Base-by-base conservation (phyloP, 169 alveolate species). In the Eimeria tenella region DNA sequence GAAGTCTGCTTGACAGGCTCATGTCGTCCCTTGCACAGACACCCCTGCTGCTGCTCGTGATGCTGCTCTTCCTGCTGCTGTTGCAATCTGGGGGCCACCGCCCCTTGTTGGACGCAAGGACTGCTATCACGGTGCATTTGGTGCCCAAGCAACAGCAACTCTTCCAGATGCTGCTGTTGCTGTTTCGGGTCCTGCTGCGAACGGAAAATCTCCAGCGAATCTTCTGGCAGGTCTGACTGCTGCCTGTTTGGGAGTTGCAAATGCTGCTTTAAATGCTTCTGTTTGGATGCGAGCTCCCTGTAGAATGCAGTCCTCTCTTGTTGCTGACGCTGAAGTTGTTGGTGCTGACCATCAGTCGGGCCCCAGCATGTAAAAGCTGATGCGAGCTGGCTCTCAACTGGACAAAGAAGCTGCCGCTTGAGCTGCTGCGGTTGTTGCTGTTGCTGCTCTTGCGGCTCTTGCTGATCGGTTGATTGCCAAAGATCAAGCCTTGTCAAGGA, bases 161-260 rank as follows among this genome's bases (percentile, higher is more conserved):
- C 23, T n/a, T 75, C 68, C 65, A 75, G 89, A 56, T 81, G 89
- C 74, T 81, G 89, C 71, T 53, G 88, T 53, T 81, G 89, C 74
- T 74, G 86, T 60, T 31, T 56, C 58, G 8, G 89, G 6, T 23
- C 73, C 65, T 49, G 86, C 58, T 71, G 58, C 42, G 11, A 55
- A 15, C 75, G 75, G 42, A 31, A 31, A 31, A 31, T 31, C 13
- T 71, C 81, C 50, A 11, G n/a, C 68, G 86, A 52, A 11, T 53
- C 63, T 15, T 55, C 56, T 53, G 55, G 65, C 42, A 55, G 74
- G 53, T 81, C 73, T 23, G 73, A n/a, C 89, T 81, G 89, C 65
- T 50, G 86, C 74, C 55, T 70, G 49, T 53, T 15, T 56, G 73
- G 11, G 42, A 73, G 73, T 7, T 21, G 62, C 56, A 81, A 23